These are phyloP conservation scores for Dictyophora rubrovolvata DNA, from an alignment of 768 basidiomycete species.

Conservation along the genomic window DNA sequence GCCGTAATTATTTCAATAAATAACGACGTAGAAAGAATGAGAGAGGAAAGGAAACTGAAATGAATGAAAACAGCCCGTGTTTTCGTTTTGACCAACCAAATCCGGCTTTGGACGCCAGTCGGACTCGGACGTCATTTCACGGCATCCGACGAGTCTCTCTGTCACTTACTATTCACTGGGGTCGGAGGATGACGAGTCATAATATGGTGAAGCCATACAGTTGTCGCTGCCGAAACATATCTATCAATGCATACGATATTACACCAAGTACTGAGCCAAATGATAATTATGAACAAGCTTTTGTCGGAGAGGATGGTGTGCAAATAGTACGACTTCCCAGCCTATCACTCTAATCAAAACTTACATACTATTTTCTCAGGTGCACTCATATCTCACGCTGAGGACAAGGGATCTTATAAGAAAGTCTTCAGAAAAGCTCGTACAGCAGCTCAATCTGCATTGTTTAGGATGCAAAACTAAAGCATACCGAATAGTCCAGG, in stretches of 20 bases:
- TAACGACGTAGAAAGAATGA: too few relatives aligned
- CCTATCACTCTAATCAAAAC: background rate
- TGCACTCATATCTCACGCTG: slow-evolving; percentile 60
- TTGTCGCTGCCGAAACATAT: slow-evolving; percentile 10
- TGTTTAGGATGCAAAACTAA: slow-evolving; percentile 58
- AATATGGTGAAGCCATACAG: slow-evolving; percentile 1
- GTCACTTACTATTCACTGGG: too few relatives aligned
- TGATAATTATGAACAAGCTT: slow-evolving; percentile 40
- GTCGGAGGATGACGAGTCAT: background rate
- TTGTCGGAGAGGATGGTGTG: slow-evolving; percentile 60
- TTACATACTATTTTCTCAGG: slow-evolving; percentile 26
- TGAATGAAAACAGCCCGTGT: too few relatives aligned
- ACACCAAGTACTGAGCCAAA: slow-evolving; percentile 12
- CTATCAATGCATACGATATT: background rate
- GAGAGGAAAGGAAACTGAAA: too few relatives aligned
- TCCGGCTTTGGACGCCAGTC: too few relatives aligned
- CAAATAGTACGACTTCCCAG: slow-evolving; percentile 38
- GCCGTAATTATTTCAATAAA: too few relatives aligned
- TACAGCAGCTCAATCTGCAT: slow-evolving; percentile 53
- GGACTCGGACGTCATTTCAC: too few relatives aligned
- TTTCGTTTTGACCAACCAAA: too few relatives aligned
- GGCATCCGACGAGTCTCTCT: too few relatives aligned
- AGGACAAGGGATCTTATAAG: slow-evolving; percentile 26
- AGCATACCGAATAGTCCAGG: slow-evolving; percentile 62
- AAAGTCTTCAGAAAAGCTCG: slow-evolving; percentile 13